These are phyloP conservation scores for Globisporangium iwayamae DNA, from an alignment of 352 stramenopile genomes.

Conservation along the genomic window DNA sequence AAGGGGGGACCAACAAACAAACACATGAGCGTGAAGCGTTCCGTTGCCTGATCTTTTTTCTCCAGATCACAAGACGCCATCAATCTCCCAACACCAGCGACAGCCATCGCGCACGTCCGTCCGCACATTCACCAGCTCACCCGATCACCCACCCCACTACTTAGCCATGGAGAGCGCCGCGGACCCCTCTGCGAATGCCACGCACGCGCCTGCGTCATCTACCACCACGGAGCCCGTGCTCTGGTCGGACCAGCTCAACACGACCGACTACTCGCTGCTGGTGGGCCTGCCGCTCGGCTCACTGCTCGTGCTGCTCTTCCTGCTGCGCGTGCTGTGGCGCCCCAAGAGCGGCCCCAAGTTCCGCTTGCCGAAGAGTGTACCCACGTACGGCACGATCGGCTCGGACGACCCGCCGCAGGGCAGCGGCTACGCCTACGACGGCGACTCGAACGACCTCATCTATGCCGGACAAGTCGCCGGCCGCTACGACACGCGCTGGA, in stretches of 20 bases:
- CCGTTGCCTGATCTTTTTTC: not conserved
- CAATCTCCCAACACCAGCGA: not conserved
- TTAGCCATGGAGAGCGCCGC: not conserved
- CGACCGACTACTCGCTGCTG: slow-evolving; percentile 63
- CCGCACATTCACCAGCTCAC: not conserved
- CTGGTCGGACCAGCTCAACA: slow-evolving; percentile 60
- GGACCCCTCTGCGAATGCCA: slow-evolving; percentile 9
- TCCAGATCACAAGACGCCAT: not conserved
- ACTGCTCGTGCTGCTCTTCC: slow-evolving; percentile 48
- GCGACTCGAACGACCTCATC: slow-evolving; percentile 79
- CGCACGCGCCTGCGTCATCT: not conserved
- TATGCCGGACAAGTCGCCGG: slow-evolving; percentile 76
- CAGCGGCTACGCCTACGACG: slow-evolving; percentile 69
- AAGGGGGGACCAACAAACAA: not conserved
- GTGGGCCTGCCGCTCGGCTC: slow-evolving; percentile 58
- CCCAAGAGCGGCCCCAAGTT: slow-evolving; percentile 74
- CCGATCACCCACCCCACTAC: not conserved
- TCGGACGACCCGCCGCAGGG: slow-evolving; percentile 39
- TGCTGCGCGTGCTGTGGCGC: slow-evolving; percentile 75
- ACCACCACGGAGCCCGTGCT: slow-evolving; percentile 21
- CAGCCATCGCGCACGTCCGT: not conserved
- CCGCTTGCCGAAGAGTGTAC: slow-evolving; percentile 69
- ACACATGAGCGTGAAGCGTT: not conserved
- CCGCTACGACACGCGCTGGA: slow-evolving; percentile 82
- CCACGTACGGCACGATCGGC: slow-evolving; percentile 70